Base-by-base conservation (phyloP, 2,329 filamentous ascomycete species). In the Alternaria gaisen region DNA sequence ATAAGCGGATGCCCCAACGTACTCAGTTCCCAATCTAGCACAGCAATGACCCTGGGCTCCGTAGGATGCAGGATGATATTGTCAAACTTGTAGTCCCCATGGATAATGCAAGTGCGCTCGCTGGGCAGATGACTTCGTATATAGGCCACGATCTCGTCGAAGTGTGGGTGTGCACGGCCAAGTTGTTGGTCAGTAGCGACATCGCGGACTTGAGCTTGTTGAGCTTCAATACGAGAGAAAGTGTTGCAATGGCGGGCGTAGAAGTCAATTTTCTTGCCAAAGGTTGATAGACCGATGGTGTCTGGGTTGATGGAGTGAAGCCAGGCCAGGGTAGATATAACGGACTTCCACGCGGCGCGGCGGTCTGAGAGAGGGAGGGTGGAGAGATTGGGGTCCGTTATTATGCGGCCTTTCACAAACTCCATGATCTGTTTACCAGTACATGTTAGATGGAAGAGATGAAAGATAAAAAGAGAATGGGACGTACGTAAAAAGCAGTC, bases 1-100 rank as follows among this genome's bases (percentile, higher is more conserved):
- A 92, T 93, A 26, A 97, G 86, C 2, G 95, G 94, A 76, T 99
- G 94, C 11, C 94, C 94, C 56, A 97, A 88, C 0, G 94, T 98
- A 42, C 92, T 93, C 91, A 98, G 93, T 80, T 98, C 94, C 94
- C 94, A 98, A 81, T 98, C 95, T 8, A 98, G 81, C 54, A 98
- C 92, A 1, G 93, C 94, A 79, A 98, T 93, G 14, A 98, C 93
- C 47, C 89, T 84, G 6, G 94, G 88, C 77, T 94, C 91, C 0
- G 91, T 94, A 78, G 90, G 90, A 81, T 97, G 92, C 77, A 96
- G 96, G 20, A 83, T 80, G 5, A 84, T 63, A 56, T 83, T 84
- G 60, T 83, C 82, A 53, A 84, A 96, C 83, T 98, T 98, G 83
- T 94, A 98, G 79, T 98, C 94, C 12, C 94, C 94, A 73, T 98